Base-by-base conservation (phyloP, 2,329 filamentous ascomycete species). In the Trichoderma sp. region DNA sequence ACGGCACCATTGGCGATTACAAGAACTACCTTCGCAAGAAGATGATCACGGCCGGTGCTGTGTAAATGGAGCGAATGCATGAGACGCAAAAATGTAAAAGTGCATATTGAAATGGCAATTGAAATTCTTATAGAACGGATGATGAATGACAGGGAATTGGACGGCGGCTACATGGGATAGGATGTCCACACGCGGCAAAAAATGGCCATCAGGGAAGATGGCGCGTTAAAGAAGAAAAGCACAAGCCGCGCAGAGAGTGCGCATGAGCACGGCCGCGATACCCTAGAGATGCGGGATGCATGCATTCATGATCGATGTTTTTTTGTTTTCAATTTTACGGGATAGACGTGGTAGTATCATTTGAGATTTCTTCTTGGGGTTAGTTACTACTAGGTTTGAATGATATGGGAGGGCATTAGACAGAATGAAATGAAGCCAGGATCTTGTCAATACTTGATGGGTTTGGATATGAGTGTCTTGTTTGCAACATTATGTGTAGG, bases 21-120 rank as follows among this genome's bases (percentile, higher is more conserved):
- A 99, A 99, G 94, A 94, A 97, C 88, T 92, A 98, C 87, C 91
- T 99, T 82, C 93, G 96, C 84, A 98, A 98, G 93, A 98, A 98
- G 94, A 99, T 99, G 97, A 88, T 98, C 83, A 91, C 91, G 63
- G 87, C 91, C 75, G 96, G 96, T 85, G 94, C 94, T 79, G 95
- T 98, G 83, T 97, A 94, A 89, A 8, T 12, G 45, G 31, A 16
- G 24, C 50, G 50, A 56, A 56, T 56, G 18, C 18, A 29, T 9
- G 64, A 53, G 35, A 31, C 33, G 16, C 50, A 56, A 68, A 65
- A 35, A 50, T n/a, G 56, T 65, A 50, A 71, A 77, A 65, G 62
- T 59, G 67, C 69, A 68, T 72, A 60, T 74, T 62, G 27, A 41
- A 41, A 74, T 60, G 38, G 60, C 69, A 53, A 53, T 72, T 64